Percentiles rank a stretch among this genome's conserved stretches.
These are phyloP conservation scores for Rhododendron molle DNA, from an alignment of 148 eudicot genomes.

Conservation along the genomic window DNA sequence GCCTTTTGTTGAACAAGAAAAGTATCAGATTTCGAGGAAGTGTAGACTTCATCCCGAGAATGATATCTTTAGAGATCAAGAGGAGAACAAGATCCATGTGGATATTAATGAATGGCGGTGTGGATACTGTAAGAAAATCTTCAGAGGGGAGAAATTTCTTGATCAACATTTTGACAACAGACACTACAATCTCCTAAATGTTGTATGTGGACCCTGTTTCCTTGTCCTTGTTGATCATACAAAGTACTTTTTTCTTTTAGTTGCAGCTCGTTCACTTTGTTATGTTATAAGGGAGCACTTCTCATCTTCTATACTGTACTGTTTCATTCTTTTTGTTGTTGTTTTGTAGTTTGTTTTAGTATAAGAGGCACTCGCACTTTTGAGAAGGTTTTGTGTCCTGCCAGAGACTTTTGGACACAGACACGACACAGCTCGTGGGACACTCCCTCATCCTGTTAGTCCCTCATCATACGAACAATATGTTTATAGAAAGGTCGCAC, in stretches of 20 bases:
- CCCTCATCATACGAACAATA: background rate
- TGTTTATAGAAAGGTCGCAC: background rate
- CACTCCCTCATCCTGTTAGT: background rate
- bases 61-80: slow-evolving; percentile 88
- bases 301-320: background rate
- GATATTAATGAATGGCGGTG: slow-evolving; percentile 87
- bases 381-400: background rate
- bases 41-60: slow-evolving; percentile 82
- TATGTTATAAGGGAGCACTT: background rate
- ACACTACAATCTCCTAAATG: slow-evolving; percentile 73
- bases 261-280: background rate
- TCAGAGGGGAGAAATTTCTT: slow-evolving; percentile 62
- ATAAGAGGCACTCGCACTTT: background rate
- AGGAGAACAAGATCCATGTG: slow-evolving; percentile 67
- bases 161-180: slow-evolving; percentile 82
- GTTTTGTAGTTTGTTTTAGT: background rate
- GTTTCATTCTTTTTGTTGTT: background rate
- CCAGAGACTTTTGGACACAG: background rate
- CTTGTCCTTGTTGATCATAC: background rate
- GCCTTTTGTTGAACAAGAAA: slow-evolving; percentile 87
- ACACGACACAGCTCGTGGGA: background rate
- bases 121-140: slow-evolving; percentile 86
- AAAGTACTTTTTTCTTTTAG: background rate
- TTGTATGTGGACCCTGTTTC: slow-evolving; percentile 41
- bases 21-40: slow-evolving; percentile 49